Evolutionary conservation across 2,329 filamentous ascomycete species (phyloP).

Genomic region (Alternaria sp.): DNA sequence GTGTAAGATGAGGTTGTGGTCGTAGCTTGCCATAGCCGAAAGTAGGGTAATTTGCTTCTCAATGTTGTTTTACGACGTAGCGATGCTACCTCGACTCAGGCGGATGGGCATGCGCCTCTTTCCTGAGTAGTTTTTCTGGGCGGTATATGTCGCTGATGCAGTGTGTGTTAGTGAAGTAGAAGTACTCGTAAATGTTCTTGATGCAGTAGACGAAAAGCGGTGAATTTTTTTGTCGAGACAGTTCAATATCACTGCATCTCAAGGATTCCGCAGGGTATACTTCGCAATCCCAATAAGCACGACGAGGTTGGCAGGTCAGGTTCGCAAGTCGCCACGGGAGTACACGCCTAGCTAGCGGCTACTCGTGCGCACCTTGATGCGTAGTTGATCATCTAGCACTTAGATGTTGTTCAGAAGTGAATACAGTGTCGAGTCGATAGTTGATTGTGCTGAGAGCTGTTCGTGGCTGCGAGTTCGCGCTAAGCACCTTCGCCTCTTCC

Average conservation of each 20-base stretch:
- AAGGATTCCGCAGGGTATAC: no score
- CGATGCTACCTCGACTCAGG: background rate
- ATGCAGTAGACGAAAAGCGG: no score
- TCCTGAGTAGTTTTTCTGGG: background rate
- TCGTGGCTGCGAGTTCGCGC: no score
- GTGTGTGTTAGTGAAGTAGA: background rate
- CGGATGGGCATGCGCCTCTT: background rate
- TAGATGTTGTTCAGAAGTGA: no score
- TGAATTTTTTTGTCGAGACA: no score
- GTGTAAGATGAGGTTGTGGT: conserved; percentile 2
- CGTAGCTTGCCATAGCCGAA: background rate
- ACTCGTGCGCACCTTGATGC: no score
- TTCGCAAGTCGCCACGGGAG: background rate
- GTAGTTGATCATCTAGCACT: no score
- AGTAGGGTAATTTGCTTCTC: conserved; percentile 2
- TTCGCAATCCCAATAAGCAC: no score
- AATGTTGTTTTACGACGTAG: background rate
- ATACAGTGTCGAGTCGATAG: no score
- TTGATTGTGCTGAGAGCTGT: no score
- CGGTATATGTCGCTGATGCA: background rate
- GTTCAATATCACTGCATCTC: no score
- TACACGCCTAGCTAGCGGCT: background rate
- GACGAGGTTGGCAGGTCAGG: background rate
- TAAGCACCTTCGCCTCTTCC: background rate
- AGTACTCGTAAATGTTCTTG: background rate